Evolutionary conservation across 352 stramenopile species (phyloP).

Genomic region (Phytophthora vignae): DNA sequence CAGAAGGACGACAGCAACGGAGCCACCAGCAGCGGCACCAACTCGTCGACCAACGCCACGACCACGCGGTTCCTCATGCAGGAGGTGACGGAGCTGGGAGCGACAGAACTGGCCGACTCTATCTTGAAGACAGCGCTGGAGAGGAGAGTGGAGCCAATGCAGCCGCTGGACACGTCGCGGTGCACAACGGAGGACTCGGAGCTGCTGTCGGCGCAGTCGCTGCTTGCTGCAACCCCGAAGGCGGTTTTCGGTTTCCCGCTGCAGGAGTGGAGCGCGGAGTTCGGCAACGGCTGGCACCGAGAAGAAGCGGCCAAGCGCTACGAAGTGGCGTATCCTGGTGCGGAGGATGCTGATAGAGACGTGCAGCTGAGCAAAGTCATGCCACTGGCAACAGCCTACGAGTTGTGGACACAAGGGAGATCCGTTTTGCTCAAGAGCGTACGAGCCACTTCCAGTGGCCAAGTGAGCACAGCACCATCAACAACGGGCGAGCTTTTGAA

Average conservation of each 20-base stretch:
- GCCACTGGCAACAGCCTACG: constrained; percentile 35
- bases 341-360: constrained; percentile 18
- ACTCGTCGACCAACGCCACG: constrained; percentile 3
- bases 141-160: constrained; percentile 37
- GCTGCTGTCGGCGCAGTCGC: constrained; percentile 7
- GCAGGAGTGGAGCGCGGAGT: constrained; percentile 35
- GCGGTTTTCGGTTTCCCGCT: constrained; percentile 44
- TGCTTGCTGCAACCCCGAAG: constrained; percentile 23
- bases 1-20: constrained; percentile 44
- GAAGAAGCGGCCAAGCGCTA: constrained; percentile 24
- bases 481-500: constrained; percentile 24
- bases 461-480: constrained; percentile 3
- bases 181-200: constrained; percentile 18
- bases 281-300: constrained; percentile 31
- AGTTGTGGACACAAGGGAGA: constrained; percentile 43
- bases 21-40: not conserved
- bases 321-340: constrained; percentile 23
- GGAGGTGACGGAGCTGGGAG: constrained; percentile 18
- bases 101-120: constrained; percentile 16
- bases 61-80: constrained; percentile 45
- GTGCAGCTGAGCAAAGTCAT: constrained; percentile 28
- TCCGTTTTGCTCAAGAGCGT: constrained; percentile 21
- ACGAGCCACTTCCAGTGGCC: not conserved
- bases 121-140: constrained; percentile 41
- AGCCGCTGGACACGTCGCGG: constrained; percentile 22